Evolutionary conservation across 2,329 filamentous ascomycete species (phyloP).

Genomic region (Arthrobotrys sinensis): DNA sequence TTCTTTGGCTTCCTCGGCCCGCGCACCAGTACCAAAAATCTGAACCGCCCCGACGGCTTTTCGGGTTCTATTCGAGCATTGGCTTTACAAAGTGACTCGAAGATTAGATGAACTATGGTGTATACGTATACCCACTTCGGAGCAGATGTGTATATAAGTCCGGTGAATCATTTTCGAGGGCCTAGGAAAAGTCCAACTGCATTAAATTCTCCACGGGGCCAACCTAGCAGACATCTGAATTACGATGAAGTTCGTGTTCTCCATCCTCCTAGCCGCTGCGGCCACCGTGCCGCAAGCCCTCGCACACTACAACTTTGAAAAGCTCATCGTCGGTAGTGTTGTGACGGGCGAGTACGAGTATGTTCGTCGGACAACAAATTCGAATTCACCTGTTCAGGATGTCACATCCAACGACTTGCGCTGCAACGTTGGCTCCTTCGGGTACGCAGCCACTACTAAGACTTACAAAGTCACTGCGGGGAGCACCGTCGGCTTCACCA

Average conservation of each 20-base stretch:
- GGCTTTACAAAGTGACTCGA: not conserved
- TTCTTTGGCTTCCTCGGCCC: not conserved
- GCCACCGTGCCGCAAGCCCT: slow-evolving; percentile 46
- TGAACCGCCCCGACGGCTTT: slow-evolving; percentile 3
- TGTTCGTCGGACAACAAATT: slow-evolving; percentile 68
- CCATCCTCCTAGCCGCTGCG: slow-evolving; percentile 47
- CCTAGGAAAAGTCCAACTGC: no score
- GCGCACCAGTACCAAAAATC: no score
- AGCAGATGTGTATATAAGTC: no score
- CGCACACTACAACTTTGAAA: slow-evolving; percentile 65
- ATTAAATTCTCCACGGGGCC: no score
- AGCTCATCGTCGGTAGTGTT: slow-evolving; percentile 69
- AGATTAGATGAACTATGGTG: not conserved
- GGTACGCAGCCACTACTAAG: slow-evolving; percentile 66
- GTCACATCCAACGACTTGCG: slow-evolving; percentile 67
- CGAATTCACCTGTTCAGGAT: slow-evolving; percentile 68
- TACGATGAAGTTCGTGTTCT: slow-evolving; percentile 55
- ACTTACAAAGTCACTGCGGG: slow-evolving; percentile 67
- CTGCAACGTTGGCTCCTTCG: slow-evolving; percentile 69
- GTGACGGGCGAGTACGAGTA: slow-evolving; percentile 69
- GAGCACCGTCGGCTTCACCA: slow-evolving; percentile 64
- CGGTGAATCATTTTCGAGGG: no score
- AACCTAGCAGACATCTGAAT: no score
- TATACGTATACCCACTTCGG: no score
- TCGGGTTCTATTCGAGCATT: slow-evolving; percentile 13